Percentiles rank a stretch among this genome's conserved stretches.
Evolutionary conservation across 371 early-diverging fungal genomes (phyloP).

Genomic region (Chytridiales sp.): DNA sequence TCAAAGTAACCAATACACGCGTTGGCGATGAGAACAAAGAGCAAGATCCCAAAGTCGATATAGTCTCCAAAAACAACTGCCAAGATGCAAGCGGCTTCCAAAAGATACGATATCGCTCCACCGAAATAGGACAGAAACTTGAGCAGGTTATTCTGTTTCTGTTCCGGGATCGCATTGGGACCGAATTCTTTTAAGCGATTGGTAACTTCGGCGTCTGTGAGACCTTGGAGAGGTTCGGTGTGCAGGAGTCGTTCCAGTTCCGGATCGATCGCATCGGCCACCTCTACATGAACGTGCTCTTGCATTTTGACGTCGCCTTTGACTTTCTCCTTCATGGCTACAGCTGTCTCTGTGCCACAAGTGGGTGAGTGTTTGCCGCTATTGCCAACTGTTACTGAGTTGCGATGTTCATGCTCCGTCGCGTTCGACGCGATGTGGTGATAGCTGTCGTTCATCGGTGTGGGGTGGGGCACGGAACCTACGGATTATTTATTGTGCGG

Average conservation of each 20-base stretch:
- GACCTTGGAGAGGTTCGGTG: slow-evolving; percentile 38
- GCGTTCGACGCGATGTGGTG: too few relatives aligned
- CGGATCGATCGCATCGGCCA: slow-evolving; percentile 34
- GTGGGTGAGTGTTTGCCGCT: too few relatives aligned
- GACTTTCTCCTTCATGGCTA: too few relatives aligned
- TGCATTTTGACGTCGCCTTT: slow-evolving; percentile 15
- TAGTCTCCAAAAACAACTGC: slow-evolving; percentile 64
- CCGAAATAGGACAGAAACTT: slow-evolving; percentile 88
- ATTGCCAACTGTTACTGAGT: too few relatives aligned
- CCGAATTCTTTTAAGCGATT: slow-evolving; percentile 41
- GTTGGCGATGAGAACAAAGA: slow-evolving; percentile 79
- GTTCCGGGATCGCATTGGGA: slow-evolving; percentile 64
- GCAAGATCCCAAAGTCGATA: slow-evolving; percentile 85
- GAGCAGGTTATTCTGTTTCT: slow-evolving; percentile 76
- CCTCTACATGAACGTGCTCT: slow-evolving; percentile 31
- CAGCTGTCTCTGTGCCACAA: too few relatives aligned
- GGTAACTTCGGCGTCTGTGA: slow-evolving; percentile 40
- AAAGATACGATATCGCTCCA: slow-evolving; percentile 85
- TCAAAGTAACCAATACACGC: slow-evolving; percentile 88
- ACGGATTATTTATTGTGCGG: too few relatives aligned
- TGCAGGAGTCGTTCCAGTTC: slow-evolving; percentile 37
- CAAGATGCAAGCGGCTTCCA: slow-evolving; percentile 72
- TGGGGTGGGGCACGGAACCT: too few relatives aligned
- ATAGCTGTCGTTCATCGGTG: too few relatives aligned
- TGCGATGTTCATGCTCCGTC: too few relatives aligned